Evolutionary conservation across 805 yeast genomes (phyloP), one percentile per base, ranked within the genome.

Genomic region (Candida silvicultrix): DNA sequence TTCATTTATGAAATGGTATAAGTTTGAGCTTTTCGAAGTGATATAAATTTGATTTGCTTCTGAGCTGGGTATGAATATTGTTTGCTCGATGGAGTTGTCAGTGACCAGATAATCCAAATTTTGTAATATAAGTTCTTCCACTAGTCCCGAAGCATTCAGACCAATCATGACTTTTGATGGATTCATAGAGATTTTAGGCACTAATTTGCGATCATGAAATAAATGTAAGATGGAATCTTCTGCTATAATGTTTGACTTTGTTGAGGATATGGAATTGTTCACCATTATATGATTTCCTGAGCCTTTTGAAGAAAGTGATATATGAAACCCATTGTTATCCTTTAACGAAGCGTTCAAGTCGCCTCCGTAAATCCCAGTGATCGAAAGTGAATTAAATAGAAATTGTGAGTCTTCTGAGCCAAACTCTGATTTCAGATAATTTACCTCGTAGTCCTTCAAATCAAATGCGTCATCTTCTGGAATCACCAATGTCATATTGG

Each of bases 51-150:
- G 56, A 40, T 68, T 70, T 11, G 68, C 56, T 16, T 65, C 62
- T 32, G 8, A 14, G 12, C 55, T 59, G 1, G 77, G 70, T 8
- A 88, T 69, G 45, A 90, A 77, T 1, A 90, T 68, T 0, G 95
- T 84, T 56, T 81, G 85, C 23, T 74, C 67, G 0, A 63, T 29
- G 0, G 70, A 59, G 2, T 65, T 55, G 31, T 83, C 80, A 45
- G 81, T 83, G 16, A 90, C 75, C 41, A 87, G 63, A 39, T 73
- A 50, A 2, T 69, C 64, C 18, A 88, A 63, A 12, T 75, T 73
- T 47, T 89, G 75, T 44, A 86, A 76, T 39, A 77, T 69, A 15
- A 88, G 53, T 54, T 88, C 95, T n/a, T 75, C 73, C 6, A 86
- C 90, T 59, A 87, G 80, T 23, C 70, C 70, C 2, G 82, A 69